phyloP scores from a whole-genome alignment of 2,329 filamentous ascomycete genomes.

The Clonostachys rhizophaga region DNA sequence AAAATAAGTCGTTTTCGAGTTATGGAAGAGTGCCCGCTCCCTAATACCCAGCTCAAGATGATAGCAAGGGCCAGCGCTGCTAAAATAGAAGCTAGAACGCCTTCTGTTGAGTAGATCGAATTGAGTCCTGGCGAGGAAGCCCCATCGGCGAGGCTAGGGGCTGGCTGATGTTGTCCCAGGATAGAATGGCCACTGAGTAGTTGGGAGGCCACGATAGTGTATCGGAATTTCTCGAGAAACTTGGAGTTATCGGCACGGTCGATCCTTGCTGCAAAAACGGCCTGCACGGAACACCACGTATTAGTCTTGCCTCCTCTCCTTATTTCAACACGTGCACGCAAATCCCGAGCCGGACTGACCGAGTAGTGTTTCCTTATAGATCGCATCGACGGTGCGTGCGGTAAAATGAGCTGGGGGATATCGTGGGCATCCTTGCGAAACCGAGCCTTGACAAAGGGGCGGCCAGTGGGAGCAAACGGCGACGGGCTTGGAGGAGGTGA shows the following conservation, averaged over 20 bases:
- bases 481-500: slow-evolving; percentile 42
- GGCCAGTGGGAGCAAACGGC: slow-evolving; percentile 52
- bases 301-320: slow-evolving; percentile 1
- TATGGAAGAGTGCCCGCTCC: slow-evolving; percentile 41
- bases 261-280: slow-evolving; percentile 66
- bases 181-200: slow-evolving; percentile 70
- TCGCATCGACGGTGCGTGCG: slow-evolving; percentile 28
- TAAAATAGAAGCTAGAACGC: slow-evolving; percentile 40
- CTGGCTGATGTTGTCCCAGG: slow-evolving; percentile 20
- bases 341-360: slow-evolving; percentile 25
- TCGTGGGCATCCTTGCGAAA: slow-evolving; percentile 43
- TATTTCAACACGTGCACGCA: background rate
- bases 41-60: slow-evolving; percentile 66
- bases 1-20: slow-evolving; percentile 52
- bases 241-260: slow-evolving; percentile 74
- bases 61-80: slow-evolving; percentile 62
- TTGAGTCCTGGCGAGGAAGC: slow-evolving; percentile 4
- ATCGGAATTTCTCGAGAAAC: slow-evolving; percentile 90
- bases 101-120: slow-evolving; percentile 32
- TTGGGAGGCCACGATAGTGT: slow-evolving; percentile 88
- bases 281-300: slow-evolving; percentile 31
- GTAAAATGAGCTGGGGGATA: slow-evolving; percentile 31
- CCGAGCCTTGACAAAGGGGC: slow-evolving; percentile 46
- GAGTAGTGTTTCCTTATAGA: slow-evolving; percentile 45
- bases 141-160: slow-evolving; percentile 7